Base-by-base conservation (phyloP, 768 basidiomycete species). In the Lentinula sp. region DNA sequence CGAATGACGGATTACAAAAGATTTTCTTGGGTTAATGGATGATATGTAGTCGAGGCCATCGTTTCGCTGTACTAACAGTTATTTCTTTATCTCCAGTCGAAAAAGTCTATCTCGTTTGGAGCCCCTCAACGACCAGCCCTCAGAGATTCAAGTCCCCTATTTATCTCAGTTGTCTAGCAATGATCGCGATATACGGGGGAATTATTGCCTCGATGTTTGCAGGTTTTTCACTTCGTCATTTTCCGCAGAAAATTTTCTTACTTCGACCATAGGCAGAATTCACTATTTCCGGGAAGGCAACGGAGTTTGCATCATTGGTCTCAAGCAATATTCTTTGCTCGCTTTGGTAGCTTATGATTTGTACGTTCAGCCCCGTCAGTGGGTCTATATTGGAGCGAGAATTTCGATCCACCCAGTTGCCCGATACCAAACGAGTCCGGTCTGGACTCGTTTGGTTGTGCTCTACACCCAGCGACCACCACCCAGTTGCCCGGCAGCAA, bases 101-200 rank as follows among this genome's bases (percentile, higher is more conserved):
- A 48, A 57, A 40, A 48, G 57, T 59, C 8, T 50, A 59, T 34
- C 45, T 59, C 3, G 57, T 59, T 2, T 49, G 46, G 57, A 48
- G 34, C n/a, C 31, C 57, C 15, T 49, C 57, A 6, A 31, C 23
- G 9, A 3, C 31, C 11, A 45, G 35, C 16, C 16, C 43, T 21
- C 32, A 15, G 35, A 18, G 57, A 34, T 11, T 39, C 10, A 43
- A 32, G 28, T 59, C 57, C n/a, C 57, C 57, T 34, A 39, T 49
- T 9, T 48, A 48, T 18, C 46, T 59, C 7, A 16, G 40, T 28
- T 43, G 56, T 48, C 16, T 57, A 10, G 56, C 31, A 4, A 57
- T 50, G 48, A 37, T 59, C 11, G 9, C 21, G 42, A 13, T 59
- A 23, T 59, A 59, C 57, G 57, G 32, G 8, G 57, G 23, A 5